phyloP scores from a whole-genome alignment of 208 protist genomes.

The Leishmania martiniquensis region DNA sequence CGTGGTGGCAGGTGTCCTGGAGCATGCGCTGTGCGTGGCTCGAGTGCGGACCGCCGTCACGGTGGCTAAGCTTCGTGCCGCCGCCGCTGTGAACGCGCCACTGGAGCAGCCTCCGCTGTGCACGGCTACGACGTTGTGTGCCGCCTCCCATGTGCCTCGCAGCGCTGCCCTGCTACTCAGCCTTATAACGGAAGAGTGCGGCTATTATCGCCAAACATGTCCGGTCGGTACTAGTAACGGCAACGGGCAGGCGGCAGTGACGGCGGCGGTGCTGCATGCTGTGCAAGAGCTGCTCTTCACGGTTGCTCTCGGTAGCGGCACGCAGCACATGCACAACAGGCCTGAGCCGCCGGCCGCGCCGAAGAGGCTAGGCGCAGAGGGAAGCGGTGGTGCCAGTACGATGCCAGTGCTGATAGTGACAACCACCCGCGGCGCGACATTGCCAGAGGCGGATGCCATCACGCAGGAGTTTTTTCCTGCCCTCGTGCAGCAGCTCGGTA shows the following conservation, averaged over 20 bases:
- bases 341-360: constrained; percentile 15
- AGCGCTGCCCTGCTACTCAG: constrained; percentile 27
- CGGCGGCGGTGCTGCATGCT: constrained; percentile 37
- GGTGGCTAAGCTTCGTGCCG: constrained; percentile 14
- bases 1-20: constrained; percentile 65
- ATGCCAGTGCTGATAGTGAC: constrained; percentile 13
- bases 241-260: background rate
- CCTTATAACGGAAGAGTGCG: constrained; percentile 23
- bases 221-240: constrained; percentile 6
- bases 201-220: constrained; percentile 18
- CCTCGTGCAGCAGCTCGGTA: constrained; percentile 74
- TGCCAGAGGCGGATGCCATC: constrained; percentile 71
- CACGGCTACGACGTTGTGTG: background rate
- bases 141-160: constrained; percentile 8
- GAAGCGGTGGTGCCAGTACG: background rate
- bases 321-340: constrained; percentile 29
- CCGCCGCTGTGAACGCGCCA: constrained; percentile 12
- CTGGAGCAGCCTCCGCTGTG: background rate
- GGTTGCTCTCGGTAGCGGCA: constrained; percentile 46
- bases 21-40: constrained; percentile 50
- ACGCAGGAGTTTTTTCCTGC: constrained; percentile 55
- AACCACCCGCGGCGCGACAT: constrained; percentile 44
- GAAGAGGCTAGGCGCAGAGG: constrained; percentile 6
- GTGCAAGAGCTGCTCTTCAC: constrained; percentile 72
- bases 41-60: constrained; percentile 21